Conservation (phyloP, 2,329 filamentous ascomycete genomes). For the Lomentospora prolificans region DNA sequence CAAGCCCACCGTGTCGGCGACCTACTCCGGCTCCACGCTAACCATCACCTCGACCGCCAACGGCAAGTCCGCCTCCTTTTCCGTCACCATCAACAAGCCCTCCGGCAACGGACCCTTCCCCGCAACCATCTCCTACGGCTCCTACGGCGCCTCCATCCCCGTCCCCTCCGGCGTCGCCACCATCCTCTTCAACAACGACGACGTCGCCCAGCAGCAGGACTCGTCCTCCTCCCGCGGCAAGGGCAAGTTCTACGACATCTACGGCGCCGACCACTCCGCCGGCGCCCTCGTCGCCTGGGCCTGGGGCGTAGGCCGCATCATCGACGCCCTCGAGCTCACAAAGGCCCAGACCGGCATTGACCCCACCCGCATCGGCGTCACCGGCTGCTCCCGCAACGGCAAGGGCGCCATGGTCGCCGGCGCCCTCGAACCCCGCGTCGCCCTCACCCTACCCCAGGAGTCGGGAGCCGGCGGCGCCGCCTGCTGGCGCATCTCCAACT, state of each 20-base stretch:
- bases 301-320: constrained; percentile 37
- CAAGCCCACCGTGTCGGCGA: constrained; percentile 17
- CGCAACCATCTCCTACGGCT: constrained; percentile 48
- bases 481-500: constrained; percentile 48
- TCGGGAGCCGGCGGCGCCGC: constrained; percentile 50
- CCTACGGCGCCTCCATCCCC: constrained; percentile 41
- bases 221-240: constrained; percentile 35
- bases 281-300: constrained; percentile 37
- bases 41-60: constrained; percentile 3
- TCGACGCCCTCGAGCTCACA: constrained; percentile 32
- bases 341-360: constrained; percentile 32
- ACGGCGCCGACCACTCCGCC: constrained; percentile 25
- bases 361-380: constrained; percentile 41
- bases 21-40: neutral
- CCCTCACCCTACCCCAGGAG: constrained; percentile 52
- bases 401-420: constrained; percentile 53
- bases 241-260: constrained; percentile 50
- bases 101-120: constrained; percentile 23
- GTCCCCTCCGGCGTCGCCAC: constrained; percentile 43
- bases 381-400: constrained; percentile 53
- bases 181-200: constrained; percentile 50
- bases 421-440: constrained; percentile 47
- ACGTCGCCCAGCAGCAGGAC: constrained; percentile 39
- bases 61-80: constrained; percentile 19
- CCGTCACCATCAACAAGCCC: constrained; percentile 18